Percentiles rank a stretch among this genome's conserved stretches.
These are phyloP conservation scores for Aureobasidium leucospermi DNA, from an alignment of 2,329 filamentous ascomycete species.

Conservation along the genomic window DNA sequence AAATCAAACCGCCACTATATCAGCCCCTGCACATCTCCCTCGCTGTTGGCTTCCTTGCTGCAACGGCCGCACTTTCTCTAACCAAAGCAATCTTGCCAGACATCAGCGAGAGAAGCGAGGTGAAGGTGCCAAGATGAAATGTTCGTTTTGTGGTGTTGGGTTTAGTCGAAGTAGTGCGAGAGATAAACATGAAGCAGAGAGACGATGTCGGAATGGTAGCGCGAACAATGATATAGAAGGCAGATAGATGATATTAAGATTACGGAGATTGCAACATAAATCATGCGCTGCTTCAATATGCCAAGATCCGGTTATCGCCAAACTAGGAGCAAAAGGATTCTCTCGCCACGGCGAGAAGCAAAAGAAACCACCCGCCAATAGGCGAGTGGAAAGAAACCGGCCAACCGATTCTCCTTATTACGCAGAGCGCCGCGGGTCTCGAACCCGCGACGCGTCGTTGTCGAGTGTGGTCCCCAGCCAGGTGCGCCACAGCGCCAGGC, in stretches of 20 bases:
- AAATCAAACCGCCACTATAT: no score
- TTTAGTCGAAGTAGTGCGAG: background rate
- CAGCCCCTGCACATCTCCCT: background rate
- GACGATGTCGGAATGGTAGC: background rate
- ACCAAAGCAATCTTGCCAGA: background rate
- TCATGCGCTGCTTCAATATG: no score
- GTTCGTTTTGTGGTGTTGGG: background rate
- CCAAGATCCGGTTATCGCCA: no score
- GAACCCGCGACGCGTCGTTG: background rate
- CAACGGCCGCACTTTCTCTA: background rate
- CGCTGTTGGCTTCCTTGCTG: background rate
- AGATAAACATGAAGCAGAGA: background rate
- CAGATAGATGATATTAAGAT: no score
- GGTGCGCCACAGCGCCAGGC: background rate
- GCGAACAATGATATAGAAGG: no score
- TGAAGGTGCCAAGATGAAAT: background rate
- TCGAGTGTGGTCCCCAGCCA: background rate
- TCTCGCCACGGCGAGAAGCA: background rate
- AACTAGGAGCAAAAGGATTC: background rate
- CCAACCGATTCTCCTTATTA: background rate
- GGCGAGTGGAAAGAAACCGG: background rate
- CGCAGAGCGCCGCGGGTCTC: background rate
- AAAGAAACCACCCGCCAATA: background rate
- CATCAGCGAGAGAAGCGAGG: conserved; percentile 3
- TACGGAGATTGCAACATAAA: no score